Base-by-base conservation (phyloP, 805 yeast genomes). In the Candida maesae region DNA sequence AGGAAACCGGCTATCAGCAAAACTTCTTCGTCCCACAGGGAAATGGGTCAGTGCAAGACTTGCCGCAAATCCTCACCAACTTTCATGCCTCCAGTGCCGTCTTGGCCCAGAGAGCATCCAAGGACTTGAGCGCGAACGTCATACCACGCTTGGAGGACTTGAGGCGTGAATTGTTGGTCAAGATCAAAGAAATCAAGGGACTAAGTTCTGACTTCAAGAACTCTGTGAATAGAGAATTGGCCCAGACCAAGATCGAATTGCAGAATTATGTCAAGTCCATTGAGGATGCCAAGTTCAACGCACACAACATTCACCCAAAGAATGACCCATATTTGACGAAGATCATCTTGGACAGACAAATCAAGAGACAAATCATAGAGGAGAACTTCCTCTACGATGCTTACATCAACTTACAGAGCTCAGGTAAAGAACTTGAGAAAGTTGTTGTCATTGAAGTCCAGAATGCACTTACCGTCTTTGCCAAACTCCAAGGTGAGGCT, bases 381-480 rank as follows among this genome's bases (percentile, higher is more conserved):
- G 97, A 91, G 61, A 84, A 83, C 62, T 84, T 81, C 55, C 68
- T 91, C 35, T 87, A 88, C 57, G 96, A 90, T 60, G 96, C 97
- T 0, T 91, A 76, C 60, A 71, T 80, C 51, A 90, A 91, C 63
- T 72, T 90, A 51, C 95, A 91, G 66, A 77, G 78, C 27, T 83
- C 96, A 1, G 96, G 95, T 36, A 80, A 81, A 42, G 93, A 89
- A 58, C 73, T 93, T 47, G 99, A 84, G 60, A 80, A 84, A 53
- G 91, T 88, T 46, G 93, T 93, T 17, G 87, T 84, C 26, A 71
- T 79, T 60, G 96, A 90, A 60, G 70, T 93, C 42, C 97, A 93
- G 67, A 81, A 79, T 52, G 87, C 93, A 15, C 63, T 90, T 49
- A 76, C 84, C 5, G 75, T 74, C 37, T 87, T 81, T 62, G 84